Conservation (phyloP, 1,139 yeast species). For the Hansenula anomala region DNA sequence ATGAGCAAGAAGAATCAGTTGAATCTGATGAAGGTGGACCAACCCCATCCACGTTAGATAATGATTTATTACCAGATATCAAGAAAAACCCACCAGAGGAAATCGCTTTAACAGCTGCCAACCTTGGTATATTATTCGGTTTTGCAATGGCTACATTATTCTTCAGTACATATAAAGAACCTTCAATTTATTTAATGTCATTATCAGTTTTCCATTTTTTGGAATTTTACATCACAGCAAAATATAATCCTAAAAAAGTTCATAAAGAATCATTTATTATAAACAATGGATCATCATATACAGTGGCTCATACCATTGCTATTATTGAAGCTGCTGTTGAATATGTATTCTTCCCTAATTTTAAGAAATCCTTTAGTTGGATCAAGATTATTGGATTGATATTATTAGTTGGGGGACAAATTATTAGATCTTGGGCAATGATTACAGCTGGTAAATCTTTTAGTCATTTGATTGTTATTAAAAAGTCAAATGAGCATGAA, state of each 20-base stretch:
- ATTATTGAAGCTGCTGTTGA: slow-evolving; percentile 42
- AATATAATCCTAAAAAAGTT: slow-evolving; percentile 61
- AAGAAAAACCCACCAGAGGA: slow-evolving; percentile 29
- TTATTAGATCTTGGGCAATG: slow-evolving; percentile 72
- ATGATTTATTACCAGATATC: slow-evolving; percentile 25
- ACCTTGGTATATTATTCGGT: slow-evolving; percentile 37
- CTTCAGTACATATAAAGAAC: slow-evolving; percentile 29
- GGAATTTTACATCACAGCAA: slow-evolving; percentile 77
- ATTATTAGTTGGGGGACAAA: slow-evolving; percentile 56
- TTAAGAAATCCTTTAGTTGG: slow-evolving; percentile 17
- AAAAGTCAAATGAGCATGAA: slow-evolving; percentile 48
- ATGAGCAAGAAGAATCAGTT: neutral
- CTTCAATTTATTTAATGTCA: slow-evolving; percentile 46
- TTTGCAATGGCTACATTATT: slow-evolving; percentile 24
- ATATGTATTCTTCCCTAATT: slow-evolving; percentile 29
- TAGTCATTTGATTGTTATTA: slow-evolving; percentile 68
- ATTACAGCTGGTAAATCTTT: slow-evolving; percentile 84
- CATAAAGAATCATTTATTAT: slow-evolving; percentile 74
- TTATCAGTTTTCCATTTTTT: slow-evolving; percentile 68
- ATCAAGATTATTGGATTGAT: slow-evolving; percentile 38
- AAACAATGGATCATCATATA: slow-evolving; percentile 62
- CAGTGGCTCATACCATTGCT: slow-evolving; percentile 57
- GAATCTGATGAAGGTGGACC: neutral
- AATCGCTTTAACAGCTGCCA: slow-evolving; percentile 34
- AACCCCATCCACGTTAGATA: neutral